Conservation (phyloP, 2,329 filamentous ascomycete genomes). For the Ceratocystiopsis minuta region DNA sequence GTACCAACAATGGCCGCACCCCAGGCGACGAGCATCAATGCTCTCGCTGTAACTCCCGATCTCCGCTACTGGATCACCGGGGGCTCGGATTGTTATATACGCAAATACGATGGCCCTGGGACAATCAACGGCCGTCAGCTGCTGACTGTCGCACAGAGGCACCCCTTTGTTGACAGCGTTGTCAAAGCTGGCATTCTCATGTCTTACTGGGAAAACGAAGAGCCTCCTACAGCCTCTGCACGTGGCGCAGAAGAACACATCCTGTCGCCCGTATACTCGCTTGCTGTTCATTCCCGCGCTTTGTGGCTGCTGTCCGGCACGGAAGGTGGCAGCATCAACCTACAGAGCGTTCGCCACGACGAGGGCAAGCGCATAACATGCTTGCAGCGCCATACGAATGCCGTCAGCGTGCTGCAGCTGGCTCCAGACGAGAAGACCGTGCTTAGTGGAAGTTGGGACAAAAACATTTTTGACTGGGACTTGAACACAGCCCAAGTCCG, state of each 20-base stretch:
- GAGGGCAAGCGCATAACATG: conserved; percentile 79
- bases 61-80: conserved; percentile 91
- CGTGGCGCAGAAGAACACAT: conserved; percentile 37
- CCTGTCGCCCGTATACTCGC: conserved; percentile 82
- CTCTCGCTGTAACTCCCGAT: conserved; percentile 79
- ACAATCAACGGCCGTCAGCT: conserved; percentile 91
- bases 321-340: conserved; percentile 79
- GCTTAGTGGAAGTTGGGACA: conserved; percentile 92
- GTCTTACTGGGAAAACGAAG: conserved; percentile 98
- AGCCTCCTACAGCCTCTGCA: conserved; percentile 30
- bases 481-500: conserved; percentile 66
- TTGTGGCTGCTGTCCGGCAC: conserved; percentile 83
- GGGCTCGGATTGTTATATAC: conserved; percentile 84
- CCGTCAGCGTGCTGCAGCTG: conserved; percentile 72
- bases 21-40: conserved; percentile 88
- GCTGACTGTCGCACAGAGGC: conserved; percentile 83
- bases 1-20: conserved; percentile 93
- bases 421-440: conserved; percentile 73
- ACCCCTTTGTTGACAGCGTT: conserved; percentile 94
- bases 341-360: conserved; percentile 85
- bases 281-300: conserved; percentile 77
- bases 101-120: conserved; percentile 89
- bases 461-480: conserved; percentile 87
- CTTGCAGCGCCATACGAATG: conserved; percentile 70
- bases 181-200: conserved; percentile 86